Conservation (phyloP, 768 basidiomycete genomes). For the Suillus brevipes region DNA sequence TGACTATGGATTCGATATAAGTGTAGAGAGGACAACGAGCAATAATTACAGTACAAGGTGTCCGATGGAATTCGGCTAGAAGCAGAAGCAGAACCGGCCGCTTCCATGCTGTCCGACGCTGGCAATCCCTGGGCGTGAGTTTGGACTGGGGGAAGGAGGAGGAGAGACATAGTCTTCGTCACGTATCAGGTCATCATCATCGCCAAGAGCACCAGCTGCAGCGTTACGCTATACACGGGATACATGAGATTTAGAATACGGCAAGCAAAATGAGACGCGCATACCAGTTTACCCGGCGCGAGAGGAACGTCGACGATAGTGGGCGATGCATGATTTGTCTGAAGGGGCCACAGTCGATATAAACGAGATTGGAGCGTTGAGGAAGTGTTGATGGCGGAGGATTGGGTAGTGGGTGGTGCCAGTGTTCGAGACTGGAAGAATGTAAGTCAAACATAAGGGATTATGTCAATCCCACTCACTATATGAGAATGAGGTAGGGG, state of each 20-base stretch:
- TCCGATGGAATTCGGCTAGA: neutral
- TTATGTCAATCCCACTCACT: neutral
- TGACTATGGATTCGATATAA: too few species aligned
- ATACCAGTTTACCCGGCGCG: neutral
- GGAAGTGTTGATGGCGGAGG: neutral
- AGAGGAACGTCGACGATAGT: neutral
- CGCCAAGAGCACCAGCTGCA: neutral
- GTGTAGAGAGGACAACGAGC: too few species aligned
- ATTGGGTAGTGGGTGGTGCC: neutral
- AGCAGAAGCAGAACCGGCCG: neutral
- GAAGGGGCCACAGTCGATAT: neutral
- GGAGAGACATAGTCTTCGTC: neutral
- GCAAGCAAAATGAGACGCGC: neutral
- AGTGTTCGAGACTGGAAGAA: neutral
- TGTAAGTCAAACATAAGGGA: neutral
- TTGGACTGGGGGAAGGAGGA: neutral
- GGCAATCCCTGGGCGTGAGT: neutral
- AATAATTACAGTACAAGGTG: neutral
- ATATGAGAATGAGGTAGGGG: neutral
- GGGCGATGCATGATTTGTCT: neutral
- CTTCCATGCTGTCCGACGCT: neutral
- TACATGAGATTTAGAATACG: neutral
- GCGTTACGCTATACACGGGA: neutral
- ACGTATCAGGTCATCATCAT: neutral
- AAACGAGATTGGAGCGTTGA: neutral